Evolutionary conservation across 2,329 filamentous ascomycete species (phyloP).

Genomic region (Trichocomaceae sp.): DNA sequence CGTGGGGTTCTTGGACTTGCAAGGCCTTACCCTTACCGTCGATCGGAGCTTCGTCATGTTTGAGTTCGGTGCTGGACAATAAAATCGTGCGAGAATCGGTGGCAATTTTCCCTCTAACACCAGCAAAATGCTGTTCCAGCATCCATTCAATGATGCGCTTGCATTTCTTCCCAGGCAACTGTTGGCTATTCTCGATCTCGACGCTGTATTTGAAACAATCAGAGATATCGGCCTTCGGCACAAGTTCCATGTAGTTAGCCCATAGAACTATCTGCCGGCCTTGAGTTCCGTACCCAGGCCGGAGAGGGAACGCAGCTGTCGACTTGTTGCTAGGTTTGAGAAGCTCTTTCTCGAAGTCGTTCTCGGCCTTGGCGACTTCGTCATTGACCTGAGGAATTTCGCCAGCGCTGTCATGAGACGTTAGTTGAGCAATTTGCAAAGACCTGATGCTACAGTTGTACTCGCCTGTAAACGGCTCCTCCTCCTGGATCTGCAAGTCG

Average conservation of each 20-base stretch:
- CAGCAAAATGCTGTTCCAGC: constrained; percentile 30
- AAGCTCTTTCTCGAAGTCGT: constrained; percentile 1
- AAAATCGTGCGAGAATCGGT: constrained; percentile 37
- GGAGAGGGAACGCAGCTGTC: constrained; percentile 16
- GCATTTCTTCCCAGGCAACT: constrained; percentile 41
- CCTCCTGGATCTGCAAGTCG: constrained; percentile 14
- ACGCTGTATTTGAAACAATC: constrained; percentile 30
- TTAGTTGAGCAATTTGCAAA: background rate
- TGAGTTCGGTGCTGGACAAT: constrained; percentile 27
- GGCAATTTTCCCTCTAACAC: constrained; percentile 26
- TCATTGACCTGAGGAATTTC: background rate
- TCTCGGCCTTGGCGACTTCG: constrained; percentile 4
- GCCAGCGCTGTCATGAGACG: background rate
- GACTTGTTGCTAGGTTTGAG: background rate
- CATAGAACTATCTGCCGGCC: constrained; percentile 13
- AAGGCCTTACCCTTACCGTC: constrained; percentile 16
- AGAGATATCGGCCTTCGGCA: constrained; percentile 20
- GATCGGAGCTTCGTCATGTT: constrained; percentile 15
- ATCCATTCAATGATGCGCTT: constrained; percentile 45
- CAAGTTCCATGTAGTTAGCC: constrained; percentile 21
- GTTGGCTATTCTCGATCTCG: constrained; percentile 12
- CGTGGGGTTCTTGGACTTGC: constrained; percentile 26
- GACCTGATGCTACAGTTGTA: background rate
- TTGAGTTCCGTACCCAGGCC: constrained; percentile 16
- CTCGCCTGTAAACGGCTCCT: constrained; percentile 9